Evolutionary conservation across 148 eudicot species (phyloP), one percentile per base, ranked within the genome.

Genomic region (Vaccinium corymbosum): DNA sequence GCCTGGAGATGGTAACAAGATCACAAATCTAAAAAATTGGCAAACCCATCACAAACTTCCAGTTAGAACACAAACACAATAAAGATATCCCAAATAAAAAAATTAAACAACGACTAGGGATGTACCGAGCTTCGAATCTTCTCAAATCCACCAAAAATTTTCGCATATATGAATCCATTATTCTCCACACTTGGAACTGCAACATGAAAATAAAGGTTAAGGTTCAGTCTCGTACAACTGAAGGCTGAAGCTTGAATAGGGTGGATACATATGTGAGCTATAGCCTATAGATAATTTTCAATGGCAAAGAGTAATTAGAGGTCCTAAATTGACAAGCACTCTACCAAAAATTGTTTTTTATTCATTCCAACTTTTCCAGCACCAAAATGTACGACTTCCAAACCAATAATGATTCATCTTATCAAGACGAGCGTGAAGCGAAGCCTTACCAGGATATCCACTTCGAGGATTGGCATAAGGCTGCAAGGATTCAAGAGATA

Each of bases 71-170:
- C 6, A 59, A 84, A 49, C 42, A 42, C 6, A 53, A 79, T 77
- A 74, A 42, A 81, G 78, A 66, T 76, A 73, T 32, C 75, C 42
- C 50, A 20, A 29, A 16, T 14, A 9, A 81, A 22, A 42, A 6
- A 35, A 35, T 22, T 49, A 42, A 25, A 83, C 52, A 87, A 83
- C 62, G 77, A 89, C 48, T 32, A 76, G 16, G 52, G 87, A 83
- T 82, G 77, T 94, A 97, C 99, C 90, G 96, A 91, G 86, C 77
- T 92, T 78, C 93, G 92, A 51, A 97, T 93, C 88, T 91, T 92
- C 88, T 93, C 98, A 87, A 96, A 96, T 84, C 94, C 98, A 62
- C 98, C 98, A 91, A 86, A 92, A 86, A 96, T 84, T 90, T 96
- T 96, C 83, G 97, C 97, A 91, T 93, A 94, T 78, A 96, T 91